Evolutionary conservation across 2,329 filamentous ascomycete species (phyloP).

Genomic region (Teratosphaeria nubilosa): DNA sequence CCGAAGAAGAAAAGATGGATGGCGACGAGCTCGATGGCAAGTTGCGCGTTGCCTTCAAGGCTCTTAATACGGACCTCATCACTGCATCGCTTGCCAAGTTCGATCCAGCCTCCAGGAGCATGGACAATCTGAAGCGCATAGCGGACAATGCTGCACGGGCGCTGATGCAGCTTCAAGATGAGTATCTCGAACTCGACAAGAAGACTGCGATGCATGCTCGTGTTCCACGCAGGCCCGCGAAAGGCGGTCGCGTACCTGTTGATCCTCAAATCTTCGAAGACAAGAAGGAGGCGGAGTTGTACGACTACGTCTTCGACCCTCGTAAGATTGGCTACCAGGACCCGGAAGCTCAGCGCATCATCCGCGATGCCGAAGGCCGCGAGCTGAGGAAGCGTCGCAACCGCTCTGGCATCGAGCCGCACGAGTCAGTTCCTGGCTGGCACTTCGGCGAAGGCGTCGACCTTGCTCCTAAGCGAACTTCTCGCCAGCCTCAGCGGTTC

Average conservation of each 20-base stretch:
- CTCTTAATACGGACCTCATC: conserved; percentile 34
- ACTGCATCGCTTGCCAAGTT: conserved; percentile 34
- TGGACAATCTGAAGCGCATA: conserved; percentile 45
- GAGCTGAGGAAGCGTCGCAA: conserved; percentile 37
- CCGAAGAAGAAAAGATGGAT: conserved; percentile 8
- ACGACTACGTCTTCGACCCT: conserved; percentile 48
- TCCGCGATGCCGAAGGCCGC: conserved; percentile 35
- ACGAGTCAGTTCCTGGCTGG: conserved; percentile 13
- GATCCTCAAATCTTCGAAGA: conserved; percentile 44
- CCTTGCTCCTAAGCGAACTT: conserved; percentile 14
- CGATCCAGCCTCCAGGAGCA: conserved; percentile 33
- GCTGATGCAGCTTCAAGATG: conserved; percentile 48
- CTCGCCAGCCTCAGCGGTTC: conserved; percentile 21
- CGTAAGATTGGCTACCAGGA: conserved; percentile 45
- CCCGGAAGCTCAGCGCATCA: conserved; percentile 43
- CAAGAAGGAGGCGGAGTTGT: conserved; percentile 50
- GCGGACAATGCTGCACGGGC: conserved; percentile 44
- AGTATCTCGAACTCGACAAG: conserved; percentile 47
- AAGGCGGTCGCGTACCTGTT: conserved; percentile 37
- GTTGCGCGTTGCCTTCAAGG: conserved; percentile 30
- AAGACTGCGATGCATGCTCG: conserved; percentile 42
- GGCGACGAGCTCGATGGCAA: conserved; percentile 31
- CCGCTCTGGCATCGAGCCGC: conserved; percentile 15
- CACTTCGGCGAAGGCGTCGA: conserved; percentile 19
- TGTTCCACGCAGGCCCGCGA: conserved; percentile 42